These are phyloP conservation scores for Lactifluus subvellereus DNA, from an alignment of 768 basidiomycete genomes.

Conservation along the genomic window DNA sequence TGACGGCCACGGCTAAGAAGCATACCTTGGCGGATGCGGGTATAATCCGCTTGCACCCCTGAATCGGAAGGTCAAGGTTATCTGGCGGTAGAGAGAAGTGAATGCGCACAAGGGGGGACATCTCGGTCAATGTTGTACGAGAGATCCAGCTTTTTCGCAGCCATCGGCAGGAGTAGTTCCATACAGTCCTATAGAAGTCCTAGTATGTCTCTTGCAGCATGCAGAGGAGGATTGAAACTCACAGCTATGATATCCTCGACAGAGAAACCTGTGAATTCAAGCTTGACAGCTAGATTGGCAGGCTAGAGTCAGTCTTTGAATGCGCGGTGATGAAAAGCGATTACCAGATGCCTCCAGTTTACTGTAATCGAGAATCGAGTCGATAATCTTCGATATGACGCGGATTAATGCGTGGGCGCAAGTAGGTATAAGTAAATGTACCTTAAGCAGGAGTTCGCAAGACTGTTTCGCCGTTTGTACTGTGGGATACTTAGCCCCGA, in stretches of 20 bases:
- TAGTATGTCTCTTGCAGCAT: background rate
- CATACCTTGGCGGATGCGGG: slow-evolving; percentile 65
- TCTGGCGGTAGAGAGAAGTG: background rate
- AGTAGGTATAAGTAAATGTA: slow-evolving; percentile 22
- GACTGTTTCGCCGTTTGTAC: slow-evolving; percentile 77
- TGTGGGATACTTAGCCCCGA: slow-evolving; percentile 24
- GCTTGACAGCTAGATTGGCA: slow-evolving; percentile 48
- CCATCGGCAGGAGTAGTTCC: slow-evolving; percentile 70
- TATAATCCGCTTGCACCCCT: slow-evolving; percentile 72
- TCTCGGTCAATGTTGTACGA: slow-evolving; percentile 65
- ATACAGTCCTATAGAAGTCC: slow-evolving; percentile 54
- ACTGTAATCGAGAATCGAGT: slow-evolving; percentile 74
- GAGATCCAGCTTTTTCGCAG: slow-evolving; percentile 66
- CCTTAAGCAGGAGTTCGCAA: slow-evolving; percentile 68
- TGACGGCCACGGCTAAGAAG: background rate
- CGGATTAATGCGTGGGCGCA: background rate
- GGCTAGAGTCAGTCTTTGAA: slow-evolving; percentile 14
- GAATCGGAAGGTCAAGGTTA: background rate
- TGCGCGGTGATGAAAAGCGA: slow-evolving; percentile 4
- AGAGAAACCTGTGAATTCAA: slow-evolving; percentile 59
- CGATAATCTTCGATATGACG: slow-evolving; percentile 50
- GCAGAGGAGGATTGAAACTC: slow-evolving; percentile 22
- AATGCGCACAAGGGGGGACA: slow-evolving; percentile 54
- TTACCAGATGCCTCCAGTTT: slow-evolving; percentile 70
- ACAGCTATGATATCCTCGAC: slow-evolving; percentile 71